These are phyloP conservation scores for Linnemannia zychae DNA, from an alignment of 192 early-diverging fungal species.

Conservation along the genomic window DNA sequence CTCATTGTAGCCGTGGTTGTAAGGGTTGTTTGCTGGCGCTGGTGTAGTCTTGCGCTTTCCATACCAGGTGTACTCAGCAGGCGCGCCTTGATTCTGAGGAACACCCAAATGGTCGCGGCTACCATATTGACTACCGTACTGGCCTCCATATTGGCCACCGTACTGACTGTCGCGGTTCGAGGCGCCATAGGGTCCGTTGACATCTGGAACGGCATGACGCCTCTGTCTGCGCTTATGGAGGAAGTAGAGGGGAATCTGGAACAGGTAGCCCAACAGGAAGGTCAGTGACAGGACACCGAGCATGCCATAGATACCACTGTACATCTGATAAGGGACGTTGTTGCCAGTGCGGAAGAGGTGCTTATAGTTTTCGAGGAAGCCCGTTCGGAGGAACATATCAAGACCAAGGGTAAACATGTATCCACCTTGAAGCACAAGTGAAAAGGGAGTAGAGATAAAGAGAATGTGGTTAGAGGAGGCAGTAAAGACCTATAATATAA, in stretches of 20 bases:
- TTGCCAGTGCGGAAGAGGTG: slow-evolving; percentile 18
- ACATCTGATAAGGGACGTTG: slow-evolving; percentile 15
- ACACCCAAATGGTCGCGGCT: slow-evolving; percentile 21
- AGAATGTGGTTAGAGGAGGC: neutral
- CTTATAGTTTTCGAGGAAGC: slow-evolving; percentile 37
- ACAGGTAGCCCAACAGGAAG: slow-evolving; percentile 28
- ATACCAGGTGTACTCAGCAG: slow-evolving; percentile 27
- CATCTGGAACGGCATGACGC: slow-evolving; percentile 1
- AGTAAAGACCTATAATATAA: neutral
- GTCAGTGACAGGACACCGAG: slow-evolving; percentile 29
- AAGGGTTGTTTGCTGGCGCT: neutral
- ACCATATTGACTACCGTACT: slow-evolving; percentile 14
- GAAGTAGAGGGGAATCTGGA: slow-evolving; percentile 28
- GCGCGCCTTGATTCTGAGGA: neutral
- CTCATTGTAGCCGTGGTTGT: neutral
- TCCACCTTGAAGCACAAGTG: too few species aligned
- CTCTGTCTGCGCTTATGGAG: slow-evolving; percentile 12
- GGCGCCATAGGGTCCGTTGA: slow-evolving; percentile 12
- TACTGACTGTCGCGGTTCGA: slow-evolving; percentile 9
- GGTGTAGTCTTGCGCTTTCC: slow-evolving; percentile 22
- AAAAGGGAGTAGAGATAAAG: neutral
- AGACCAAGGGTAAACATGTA: slow-evolving; percentile 36
- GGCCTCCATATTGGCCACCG: slow-evolving; percentile 9
- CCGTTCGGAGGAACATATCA: slow-evolving; percentile 36
- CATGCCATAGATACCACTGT: slow-evolving; percentile 34